Percentiles rank a stretch among this genome's conserved stretches.
phyloP scores from a whole-genome alignment of 2,329 filamentous ascomycete species.

The Fusarium sambucinum region DNA sequence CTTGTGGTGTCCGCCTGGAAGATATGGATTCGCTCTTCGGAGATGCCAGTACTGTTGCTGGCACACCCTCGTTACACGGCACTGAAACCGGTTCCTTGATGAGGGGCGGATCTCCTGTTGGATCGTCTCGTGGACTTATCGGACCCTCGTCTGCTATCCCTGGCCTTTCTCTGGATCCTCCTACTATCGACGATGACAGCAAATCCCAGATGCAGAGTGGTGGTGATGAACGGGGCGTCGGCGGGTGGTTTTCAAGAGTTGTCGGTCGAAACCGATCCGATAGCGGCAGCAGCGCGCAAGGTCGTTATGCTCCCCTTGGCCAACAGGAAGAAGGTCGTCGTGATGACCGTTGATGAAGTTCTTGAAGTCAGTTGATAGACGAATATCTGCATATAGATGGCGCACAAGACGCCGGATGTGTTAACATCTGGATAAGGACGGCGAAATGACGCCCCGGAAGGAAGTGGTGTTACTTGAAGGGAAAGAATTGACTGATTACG shows the following conservation, averaged over 20 bases:
- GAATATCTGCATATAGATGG: constrained; percentile 57
- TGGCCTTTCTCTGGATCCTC: constrained; percentile 83
- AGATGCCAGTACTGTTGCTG: constrained; percentile 85
- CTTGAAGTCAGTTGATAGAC: constrained; percentile 45
- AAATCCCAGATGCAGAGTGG: constrained; percentile 57
- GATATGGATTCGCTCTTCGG: constrained; percentile 97
- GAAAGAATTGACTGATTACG: constrained; percentile 11
- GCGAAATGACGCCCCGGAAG: constrained; percentile 14
- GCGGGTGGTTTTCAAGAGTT: constrained; percentile 63
- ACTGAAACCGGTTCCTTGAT: constrained; percentile 88
- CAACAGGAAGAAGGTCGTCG: constrained; percentile 56
- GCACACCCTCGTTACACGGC: constrained; percentile 79
- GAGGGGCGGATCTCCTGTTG: constrained; percentile 77
- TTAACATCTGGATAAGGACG: constrained; percentile 36
- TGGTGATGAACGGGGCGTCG: constrained; percentile 58
- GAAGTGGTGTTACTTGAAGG: constrained; percentile 27
- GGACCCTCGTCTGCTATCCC: constrained; percentile 79
- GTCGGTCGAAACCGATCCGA: constrained; percentile 56
- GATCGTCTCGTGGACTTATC: constrained; percentile 74
- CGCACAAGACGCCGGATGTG: constrained; percentile 36
- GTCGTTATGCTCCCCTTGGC: constrained; percentile 58
- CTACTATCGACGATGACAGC: constrained; percentile 66
- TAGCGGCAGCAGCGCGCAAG: constrained; percentile 56
- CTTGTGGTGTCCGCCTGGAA: constrained; percentile 92
- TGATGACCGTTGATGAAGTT: constrained; percentile 43